Percentiles rank a stretch among this genome's conserved stretches.
Conservation (phyloP, 176 grass and related monocot genomes). For the Phragmites australis region DNA sequence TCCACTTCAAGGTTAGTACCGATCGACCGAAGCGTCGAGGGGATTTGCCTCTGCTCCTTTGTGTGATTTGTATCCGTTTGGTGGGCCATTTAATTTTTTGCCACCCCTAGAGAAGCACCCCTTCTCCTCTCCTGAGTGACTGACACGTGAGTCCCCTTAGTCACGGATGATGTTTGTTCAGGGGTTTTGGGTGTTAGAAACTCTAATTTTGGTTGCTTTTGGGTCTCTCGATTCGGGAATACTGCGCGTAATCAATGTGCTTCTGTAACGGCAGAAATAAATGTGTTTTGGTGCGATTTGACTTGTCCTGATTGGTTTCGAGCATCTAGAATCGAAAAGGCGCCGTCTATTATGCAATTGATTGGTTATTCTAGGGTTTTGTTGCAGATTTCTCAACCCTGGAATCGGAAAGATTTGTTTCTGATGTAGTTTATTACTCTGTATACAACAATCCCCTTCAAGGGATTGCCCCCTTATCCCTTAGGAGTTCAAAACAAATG, state of each 20-base stretch:
- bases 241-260: slow-evolving; percentile 13
- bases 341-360: background rate
- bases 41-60: background rate
- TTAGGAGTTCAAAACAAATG: background rate
- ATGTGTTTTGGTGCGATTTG: slow-evolving; percentile 20
- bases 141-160: too few species aligned
- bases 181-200: background rate
- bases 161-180: background rate
- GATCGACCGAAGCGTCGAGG: background rate
- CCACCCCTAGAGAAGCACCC: too few species aligned
- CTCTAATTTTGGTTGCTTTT: background rate
- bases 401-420: background rate
- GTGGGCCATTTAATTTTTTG: too few species aligned
- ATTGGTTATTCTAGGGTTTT: background rate
- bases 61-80: slow-evolving; percentile 4
- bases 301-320: background rate
- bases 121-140: too few species aligned
- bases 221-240: slow-evolving; percentile 25
- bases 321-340: background rate
- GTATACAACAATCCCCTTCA: background rate
- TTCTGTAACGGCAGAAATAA: background rate
- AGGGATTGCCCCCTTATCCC: background rate
- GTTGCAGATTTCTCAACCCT: background rate
- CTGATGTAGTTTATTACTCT: background rate
- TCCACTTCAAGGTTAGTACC: slow-evolving; percentile 78